Base-by-base conservation (phyloP, 768 basidiomycete species). In the Macrolepiota fuliginosa region DNA sequence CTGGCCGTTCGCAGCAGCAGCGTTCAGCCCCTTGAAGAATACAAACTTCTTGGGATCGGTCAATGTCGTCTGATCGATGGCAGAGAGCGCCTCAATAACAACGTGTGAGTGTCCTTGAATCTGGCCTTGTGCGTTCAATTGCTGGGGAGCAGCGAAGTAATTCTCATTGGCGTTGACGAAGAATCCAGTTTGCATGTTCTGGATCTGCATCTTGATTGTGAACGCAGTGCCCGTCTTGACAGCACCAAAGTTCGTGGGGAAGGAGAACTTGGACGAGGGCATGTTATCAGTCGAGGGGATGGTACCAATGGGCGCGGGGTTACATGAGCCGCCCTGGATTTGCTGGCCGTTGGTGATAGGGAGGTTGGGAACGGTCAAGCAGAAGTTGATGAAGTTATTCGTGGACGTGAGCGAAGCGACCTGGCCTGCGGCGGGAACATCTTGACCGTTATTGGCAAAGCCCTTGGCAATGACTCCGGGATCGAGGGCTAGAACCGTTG, bases 341-440 rank as follows among this genome's bases (percentile, higher is more conserved):
- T 78, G 81, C 61, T 74, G 66, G 27, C 83, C 83, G 68, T 85
- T 79, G 56, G 83, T 83, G 64, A 85, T 71, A 37, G 87, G 81
- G 65, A 75, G 70, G 69, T 76, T 73, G 71, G 58, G 72, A 19
- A 75, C 71, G 13, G 70, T 70, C 55, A 73, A 67, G 67, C 81
- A 84, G 68, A 80, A 83, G 78, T 86, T 86, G 79, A 83, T 83
- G 73, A 83, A 90, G 80, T 90, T 88, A 78, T 88, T 87, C 42
- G 66, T 69, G 37, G 83, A 83, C 3, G 84, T 85, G 32, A 79
- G 54, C 11, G 83, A 83, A 1, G 79, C 69, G 36, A 79, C 79
- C 69, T 86, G 83, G 27, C 83, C 84, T 4, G 70, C 68, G 5
- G 70, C 66, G 4, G 77, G 77, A 7, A 70, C 68, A 19, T 71